Conservation (phyloP, 192 early-diverging fungal species). For the Podila verticillata region DNA sequence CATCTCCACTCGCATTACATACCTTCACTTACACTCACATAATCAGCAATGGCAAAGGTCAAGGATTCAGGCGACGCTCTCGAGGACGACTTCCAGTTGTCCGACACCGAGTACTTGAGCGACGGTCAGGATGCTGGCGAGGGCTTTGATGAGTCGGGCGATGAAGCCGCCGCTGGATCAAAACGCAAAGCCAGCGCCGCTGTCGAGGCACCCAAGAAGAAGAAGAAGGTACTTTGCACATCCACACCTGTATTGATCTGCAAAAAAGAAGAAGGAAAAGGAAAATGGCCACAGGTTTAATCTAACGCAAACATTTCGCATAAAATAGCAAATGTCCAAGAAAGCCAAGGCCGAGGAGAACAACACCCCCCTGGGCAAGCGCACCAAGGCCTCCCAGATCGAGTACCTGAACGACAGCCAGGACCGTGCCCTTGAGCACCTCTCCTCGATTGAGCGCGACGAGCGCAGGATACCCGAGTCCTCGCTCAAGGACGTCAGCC, state of each 20-base stretch:
- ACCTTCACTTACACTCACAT: neutral
- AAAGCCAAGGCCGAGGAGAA: slow-evolving; percentile 42
- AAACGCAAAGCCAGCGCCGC: slow-evolving; percentile 41
- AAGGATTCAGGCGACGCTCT: slow-evolving; percentile 57
- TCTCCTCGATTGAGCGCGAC: slow-evolving; percentile 53
- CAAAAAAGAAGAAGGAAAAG: slow-evolving; percentile 40
- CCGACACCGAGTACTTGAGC: slow-evolving; percentile 52
- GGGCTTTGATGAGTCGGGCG: slow-evolving; percentile 34
- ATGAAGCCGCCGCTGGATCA: slow-evolving; percentile 27
- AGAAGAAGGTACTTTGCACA: slow-evolving; percentile 21
- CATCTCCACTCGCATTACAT: neutral
- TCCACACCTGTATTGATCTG: too few relatives aligned
- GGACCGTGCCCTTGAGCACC: slow-evolving; percentile 49
- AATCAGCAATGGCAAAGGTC: slow-evolving; percentile 36
- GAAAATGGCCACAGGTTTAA: neutral
- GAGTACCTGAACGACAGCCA: slow-evolving; percentile 53
- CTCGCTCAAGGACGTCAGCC: slow-evolving; percentile 52
- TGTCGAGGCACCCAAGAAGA: slow-evolving; percentile 33
- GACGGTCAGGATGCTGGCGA: slow-evolving; percentile 38
- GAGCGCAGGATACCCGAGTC: slow-evolving; percentile 42
- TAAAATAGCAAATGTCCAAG: slow-evolving; percentile 21
- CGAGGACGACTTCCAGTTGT: slow-evolving; percentile 60
- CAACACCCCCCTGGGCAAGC: slow-evolving; percentile 43
- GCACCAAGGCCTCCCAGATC: slow-evolving; percentile 40
- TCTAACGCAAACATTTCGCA: too few relatives aligned